Evolutionary conservation across 352 stramenopile species (phyloP).

Genomic region (Pythium oligandrum): DNA sequence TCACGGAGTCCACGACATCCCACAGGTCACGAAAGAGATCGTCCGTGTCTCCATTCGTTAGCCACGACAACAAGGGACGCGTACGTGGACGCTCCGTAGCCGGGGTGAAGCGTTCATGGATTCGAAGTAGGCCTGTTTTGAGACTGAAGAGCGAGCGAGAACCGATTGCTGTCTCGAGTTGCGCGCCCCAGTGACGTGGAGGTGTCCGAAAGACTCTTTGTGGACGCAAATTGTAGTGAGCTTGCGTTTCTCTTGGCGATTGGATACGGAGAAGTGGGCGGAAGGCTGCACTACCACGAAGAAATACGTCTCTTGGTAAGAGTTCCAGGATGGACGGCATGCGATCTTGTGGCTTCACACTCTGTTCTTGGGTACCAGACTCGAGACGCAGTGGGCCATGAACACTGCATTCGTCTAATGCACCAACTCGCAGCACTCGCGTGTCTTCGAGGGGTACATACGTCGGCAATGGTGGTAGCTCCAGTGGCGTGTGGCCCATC

Average conservation of each 20-base stretch:
- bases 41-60: not conserved
- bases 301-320: constrained; percentile 41
- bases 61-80: constrained; percentile 11
- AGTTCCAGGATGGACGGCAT: constrained; percentile 34
- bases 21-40: constrained; percentile 34
- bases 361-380: constrained; percentile 4
- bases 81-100: constrained; percentile 20
- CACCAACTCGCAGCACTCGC: constrained; percentile 35
- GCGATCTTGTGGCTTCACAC: constrained; percentile 4
- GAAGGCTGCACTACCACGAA: constrained; percentile 43
- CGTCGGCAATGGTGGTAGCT: constrained; percentile 50
- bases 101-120: constrained; percentile 19
- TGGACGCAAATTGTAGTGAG: constrained; percentile 37
- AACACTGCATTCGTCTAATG: constrained; percentile 37
- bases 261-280: constrained; percentile 38
- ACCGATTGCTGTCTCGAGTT: constrained; percentile 32
- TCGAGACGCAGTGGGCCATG: not conserved
- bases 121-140: constrained; percentile 8
- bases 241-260: constrained; percentile 40
- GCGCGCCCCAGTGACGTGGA: constrained; percentile 28
- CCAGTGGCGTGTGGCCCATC: constrained; percentile 49
- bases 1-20: constrained; percentile 19
- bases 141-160: constrained; percentile 31
- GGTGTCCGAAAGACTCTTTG: constrained; percentile 41
- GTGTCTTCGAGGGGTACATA: constrained; percentile 49